Percentiles rank a stretch among this genome's conserved stretches.
Evolutionary conservation across 208 protist species (phyloP).

Genomic region (Wallacemonas collosoma): DNA sequence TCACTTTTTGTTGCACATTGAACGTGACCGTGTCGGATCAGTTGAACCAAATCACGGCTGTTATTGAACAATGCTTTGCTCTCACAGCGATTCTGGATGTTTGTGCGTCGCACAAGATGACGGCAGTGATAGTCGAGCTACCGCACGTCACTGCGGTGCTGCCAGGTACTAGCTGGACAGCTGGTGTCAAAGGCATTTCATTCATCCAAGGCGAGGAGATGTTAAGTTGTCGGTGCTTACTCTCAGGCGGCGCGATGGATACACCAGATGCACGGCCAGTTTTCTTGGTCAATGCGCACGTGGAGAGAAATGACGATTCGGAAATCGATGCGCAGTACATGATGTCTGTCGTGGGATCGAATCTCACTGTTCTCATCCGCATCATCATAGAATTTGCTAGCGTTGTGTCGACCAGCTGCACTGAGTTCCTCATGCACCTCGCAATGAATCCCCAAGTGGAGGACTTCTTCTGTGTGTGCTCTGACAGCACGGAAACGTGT

Average conservation of each 20-base stretch:
- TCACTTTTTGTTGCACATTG: neutral
- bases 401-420: conserved; percentile 1
- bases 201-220: conserved; percentile 6
- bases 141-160: conserved; percentile 15
- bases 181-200: conserved; percentile 10
- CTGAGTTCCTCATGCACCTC: conserved; percentile 25
- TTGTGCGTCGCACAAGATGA: neutral
- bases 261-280: too few species aligned
- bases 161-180: conserved; percentile 8
- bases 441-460: conserved; percentile 18
- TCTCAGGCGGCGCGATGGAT: neutral
- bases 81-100: neutral
- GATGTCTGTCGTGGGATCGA: conserved; percentile 1
- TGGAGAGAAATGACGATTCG: too few species aligned
- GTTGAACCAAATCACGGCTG: neutral
- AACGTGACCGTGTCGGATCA: neutral
- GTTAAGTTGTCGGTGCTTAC: neutral
- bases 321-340: neutral
- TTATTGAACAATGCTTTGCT: conserved; percentile 1
- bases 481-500: conserved; percentile 24
- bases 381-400: conserved; percentile 5
- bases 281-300: too few species aligned
- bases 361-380: conserved; percentile 18
- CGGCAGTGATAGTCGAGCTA: conserved; percentile 4
- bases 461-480: conserved; percentile 26